Conservation (phyloP, 2,329 filamentous ascomycete species). For the Cytospora piceicola region DNA sequence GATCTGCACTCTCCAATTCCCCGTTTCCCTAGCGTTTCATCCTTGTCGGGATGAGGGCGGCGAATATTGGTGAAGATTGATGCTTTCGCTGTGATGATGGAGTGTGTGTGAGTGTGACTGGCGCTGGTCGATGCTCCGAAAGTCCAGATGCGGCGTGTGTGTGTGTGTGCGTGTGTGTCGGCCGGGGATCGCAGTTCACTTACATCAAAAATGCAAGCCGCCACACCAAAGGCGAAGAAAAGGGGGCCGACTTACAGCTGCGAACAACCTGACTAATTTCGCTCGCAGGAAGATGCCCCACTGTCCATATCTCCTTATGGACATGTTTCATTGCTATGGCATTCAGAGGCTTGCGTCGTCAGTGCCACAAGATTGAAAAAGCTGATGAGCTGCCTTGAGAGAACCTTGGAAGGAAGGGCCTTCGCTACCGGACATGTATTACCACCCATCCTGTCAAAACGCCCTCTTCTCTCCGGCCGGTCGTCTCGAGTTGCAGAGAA, state of each 20-base stretch:
- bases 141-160: conserved; percentile 15
- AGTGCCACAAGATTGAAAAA: background rate
- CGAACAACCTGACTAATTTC: conserved; percentile 30
- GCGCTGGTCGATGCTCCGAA: conserved; percentile 21
- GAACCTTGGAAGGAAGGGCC: too few species aligned
- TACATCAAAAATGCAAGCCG: conserved; percentile 25
- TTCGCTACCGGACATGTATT: background rate
- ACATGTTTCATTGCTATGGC: conserved; percentile 14
- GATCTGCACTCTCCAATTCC: background rate
- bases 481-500: conserved; percentile 4
- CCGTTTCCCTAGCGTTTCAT: background rate
- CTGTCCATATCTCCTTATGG: conserved; percentile 11
- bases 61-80: too few species aligned
- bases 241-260: conserved; percentile 23
- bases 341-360: too few species aligned
- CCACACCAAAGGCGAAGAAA: conserved; percentile 18
- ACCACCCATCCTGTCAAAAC: conserved; percentile 6
- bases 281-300: conserved; percentile 14
- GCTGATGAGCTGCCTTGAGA: background rate
- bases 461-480: conserved; percentile 5
- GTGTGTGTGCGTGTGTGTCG: background rate
- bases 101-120: background rate
- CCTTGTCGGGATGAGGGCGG: background rate
- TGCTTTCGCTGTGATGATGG: background rate
- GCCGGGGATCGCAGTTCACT: conserved; percentile 2